Evolutionary conservation across 1,284 basidiomycete genomes (phyloP), one percentile per base, ranked within the genome.

Genomic region (Melanopsichium pennsylvanicum): DNA sequence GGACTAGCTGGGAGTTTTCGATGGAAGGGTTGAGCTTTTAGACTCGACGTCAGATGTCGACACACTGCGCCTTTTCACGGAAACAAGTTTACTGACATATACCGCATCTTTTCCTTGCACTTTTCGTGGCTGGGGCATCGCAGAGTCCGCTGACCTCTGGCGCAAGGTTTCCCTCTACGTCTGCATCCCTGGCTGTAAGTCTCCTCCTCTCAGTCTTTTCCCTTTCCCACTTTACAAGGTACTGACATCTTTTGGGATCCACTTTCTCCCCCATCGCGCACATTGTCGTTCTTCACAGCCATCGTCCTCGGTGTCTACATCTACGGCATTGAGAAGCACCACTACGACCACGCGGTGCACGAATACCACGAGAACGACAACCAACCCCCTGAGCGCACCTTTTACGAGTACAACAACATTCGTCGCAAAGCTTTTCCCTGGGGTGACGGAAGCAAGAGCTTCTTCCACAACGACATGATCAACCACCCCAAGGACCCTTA

Each of bases 381-480:
- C 27, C 41, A 70, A 33, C 66, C 75, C 21, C 76, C 76, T 19
- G 72, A 73, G 52, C 64, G 74, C 33, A 68, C 68, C 12, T 58
- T 71, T 47, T 78, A 78, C 70, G 69, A 72, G 51, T 76, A 78
- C 76, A 66, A 76, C 70, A 72, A 64, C 70, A 70, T 72, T 26
- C 69, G 72, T 36, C 51, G 40, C 23, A 70, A 68, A 51, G 58
- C 41, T 11, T 77, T 74, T 69, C 75, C 75, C n/a, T 77, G 75
- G 75, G 75, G 75, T 33, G 64, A 74, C 31, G 71, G 66, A 11
- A 33, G 13, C 51, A 63, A 76, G 69, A 62, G 55, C 31, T 66
- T 78, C 49, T 78, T 78, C 70, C 70, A 62, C 68, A 78, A 78
- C 68, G 58, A 63, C 15, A 70, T 67, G 67, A 59, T 76, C 49